These are phyloP conservation scores for Torulaspora delbrueckii DNA, from an alignment of 805 yeast species.

Conservation along the genomic window DNA sequence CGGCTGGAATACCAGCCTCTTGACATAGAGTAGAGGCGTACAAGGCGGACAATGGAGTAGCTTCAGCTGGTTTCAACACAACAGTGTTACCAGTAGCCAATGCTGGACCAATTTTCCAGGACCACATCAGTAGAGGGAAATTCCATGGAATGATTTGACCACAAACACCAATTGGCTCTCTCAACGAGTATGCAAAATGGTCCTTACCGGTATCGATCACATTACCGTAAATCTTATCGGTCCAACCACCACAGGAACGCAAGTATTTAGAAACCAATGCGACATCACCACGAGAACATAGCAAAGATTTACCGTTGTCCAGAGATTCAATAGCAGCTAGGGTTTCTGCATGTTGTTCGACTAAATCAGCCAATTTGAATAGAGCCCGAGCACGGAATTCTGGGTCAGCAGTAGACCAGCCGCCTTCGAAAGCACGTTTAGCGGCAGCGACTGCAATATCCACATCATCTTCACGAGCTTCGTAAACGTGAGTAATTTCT, in stretches of 20 bases:
- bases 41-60: slow-evolving; percentile 79
- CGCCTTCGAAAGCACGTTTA: slow-evolving; percentile 60
- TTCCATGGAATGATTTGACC: slow-evolving; percentile 92
- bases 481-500: slow-evolving; percentile 58
- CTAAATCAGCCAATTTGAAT: slow-evolving; percentile 67
- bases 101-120: slow-evolving; percentile 87
- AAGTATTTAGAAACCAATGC: slow-evolving; percentile 62
- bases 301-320: slow-evolving; percentile 84
- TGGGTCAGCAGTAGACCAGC: slow-evolving; percentile 71
- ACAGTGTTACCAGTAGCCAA: slow-evolving; percentile 81
- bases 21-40: slow-evolving; percentile 57
- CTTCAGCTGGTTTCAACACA: slow-evolving; percentile 81
- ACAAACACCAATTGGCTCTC: slow-evolving; percentile 85
- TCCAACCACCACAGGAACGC: slow-evolving; percentile 81
- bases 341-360: slow-evolving; percentile 68
- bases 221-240: slow-evolving; percentile 62
- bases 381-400: slow-evolving; percentile 56
- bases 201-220: slow-evolving; percentile 56
- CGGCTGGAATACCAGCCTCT: slow-evolving; percentile 78
- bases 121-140: slow-evolving; percentile 82
- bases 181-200: slow-evolving; percentile 60
- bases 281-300: slow-evolving; percentile 72
- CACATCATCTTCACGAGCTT: slow-evolving; percentile 67
- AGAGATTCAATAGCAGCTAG: slow-evolving; percentile 79
- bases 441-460: slow-evolving; percentile 87